A percentile compares a stretch with the other conserved stretches of the same genome.
Conservation (phyloP, 305 asterid genomes). For the Solanum aculeatissimum region DNA sequence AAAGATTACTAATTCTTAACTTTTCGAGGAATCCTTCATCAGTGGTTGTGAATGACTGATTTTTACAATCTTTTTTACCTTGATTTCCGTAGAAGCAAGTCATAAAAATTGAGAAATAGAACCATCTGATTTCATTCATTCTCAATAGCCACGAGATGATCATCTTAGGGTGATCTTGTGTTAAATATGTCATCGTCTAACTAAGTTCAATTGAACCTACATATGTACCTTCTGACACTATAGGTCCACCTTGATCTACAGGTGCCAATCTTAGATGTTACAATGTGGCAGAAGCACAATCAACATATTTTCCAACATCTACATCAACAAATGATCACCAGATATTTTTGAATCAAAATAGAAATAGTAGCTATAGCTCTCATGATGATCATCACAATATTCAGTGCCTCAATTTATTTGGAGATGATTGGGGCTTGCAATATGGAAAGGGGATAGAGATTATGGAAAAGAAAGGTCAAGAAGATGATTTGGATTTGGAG, state of each 20-base stretch:
- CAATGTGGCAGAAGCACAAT: neutral
- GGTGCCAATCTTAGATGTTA: neutral
- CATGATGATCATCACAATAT: neutral
- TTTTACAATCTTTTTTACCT: no score
- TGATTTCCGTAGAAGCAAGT: no score
- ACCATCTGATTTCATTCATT: no score
- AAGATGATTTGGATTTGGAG: slow-evolving; percentile 61
- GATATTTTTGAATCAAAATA: neutral
- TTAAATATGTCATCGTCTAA: neutral
- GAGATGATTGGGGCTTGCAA: slow-evolving; percentile 23
- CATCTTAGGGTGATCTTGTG: no score
- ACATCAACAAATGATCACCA: neutral
- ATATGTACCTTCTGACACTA: neutral
- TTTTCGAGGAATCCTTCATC: no score
- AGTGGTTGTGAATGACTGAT: no score
- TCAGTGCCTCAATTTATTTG: slow-evolving; percentile 1
- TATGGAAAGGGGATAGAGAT: slow-evolving; percentile 7
- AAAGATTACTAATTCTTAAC: no score
- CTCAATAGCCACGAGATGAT: no score
- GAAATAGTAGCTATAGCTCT: neutral
- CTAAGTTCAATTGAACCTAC: neutral
- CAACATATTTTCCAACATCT: slow-evolving; percentile 11
- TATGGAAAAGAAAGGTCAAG: slow-evolving; percentile 10
- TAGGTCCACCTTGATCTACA: neutral
- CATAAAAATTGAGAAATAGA: no score